A percentile compares a stretch with the other conserved stretches of the same genome.
These are phyloP conservation scores for Lactarius tabidus DNA, from an alignment of 768 basidiomycete genomes.

Conservation along the genomic window DNA sequence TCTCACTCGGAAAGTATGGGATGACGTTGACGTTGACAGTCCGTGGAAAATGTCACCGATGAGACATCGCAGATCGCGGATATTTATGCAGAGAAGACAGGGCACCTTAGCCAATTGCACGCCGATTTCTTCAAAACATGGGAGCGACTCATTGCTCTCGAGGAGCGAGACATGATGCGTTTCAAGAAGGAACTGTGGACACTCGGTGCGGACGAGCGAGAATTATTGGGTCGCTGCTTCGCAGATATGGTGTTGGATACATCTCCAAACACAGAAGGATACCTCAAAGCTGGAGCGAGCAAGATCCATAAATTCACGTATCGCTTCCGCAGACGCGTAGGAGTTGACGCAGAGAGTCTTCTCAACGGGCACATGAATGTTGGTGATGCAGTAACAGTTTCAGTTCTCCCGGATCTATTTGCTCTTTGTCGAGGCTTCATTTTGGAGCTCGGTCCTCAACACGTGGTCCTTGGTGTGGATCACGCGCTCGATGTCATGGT, in stretches of 20 bases:
- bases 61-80: constrained; percentile 53
- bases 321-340: constrained; percentile 45
- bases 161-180: constrained; percentile 81
- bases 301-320: constrained; percentile 81
- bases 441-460: constrained; percentile 57
- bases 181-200: constrained; percentile 95
- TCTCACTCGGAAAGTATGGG: neutral
- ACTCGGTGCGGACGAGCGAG: constrained; percentile 73
- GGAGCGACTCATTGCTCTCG: constrained; percentile 80
- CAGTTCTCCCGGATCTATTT: constrained; percentile 81
- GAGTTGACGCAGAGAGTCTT: constrained; percentile 36
- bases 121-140: constrained; percentile 82
- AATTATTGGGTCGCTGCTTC: constrained; percentile 81
- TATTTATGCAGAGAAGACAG: constrained; percentile 73
- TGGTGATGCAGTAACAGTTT: constrained; percentile 84
- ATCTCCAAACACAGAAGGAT: constrained; percentile 33
- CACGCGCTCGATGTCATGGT: constrained; percentile 57
- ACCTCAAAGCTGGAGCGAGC: constrained; percentile 31
- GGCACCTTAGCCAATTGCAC: constrained; percentile 67
- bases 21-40: constrained; percentile 38
- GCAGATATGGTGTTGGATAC: constrained; percentile 67
- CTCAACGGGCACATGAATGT: constrained; percentile 73
- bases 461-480: constrained; percentile 78
- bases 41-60: constrained; percentile 63
- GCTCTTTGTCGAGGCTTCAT: constrained; percentile 85